Base-by-base conservation (phyloP, 257 asterid genomes). In the Solanum appendiculatum region DNA sequence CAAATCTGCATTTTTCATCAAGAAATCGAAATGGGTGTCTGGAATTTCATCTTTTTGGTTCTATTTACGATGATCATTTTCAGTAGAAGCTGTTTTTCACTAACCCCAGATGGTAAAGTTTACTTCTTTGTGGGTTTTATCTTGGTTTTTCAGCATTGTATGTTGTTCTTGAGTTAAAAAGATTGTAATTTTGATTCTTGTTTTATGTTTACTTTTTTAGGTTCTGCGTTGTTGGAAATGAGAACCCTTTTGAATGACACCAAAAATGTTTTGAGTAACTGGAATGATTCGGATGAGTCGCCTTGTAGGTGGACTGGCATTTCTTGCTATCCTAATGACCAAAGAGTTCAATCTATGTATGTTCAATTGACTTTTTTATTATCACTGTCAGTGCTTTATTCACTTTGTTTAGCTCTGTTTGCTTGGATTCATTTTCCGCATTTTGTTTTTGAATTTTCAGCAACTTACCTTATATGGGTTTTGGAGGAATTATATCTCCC, bases 301-400 rank as follows among this genome's bases (percentile, higher is more conserved):
- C 99, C 99, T 7, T 97, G 99, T 88, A 15, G 86, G 13, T 97
- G 99, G 99, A 95, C 96, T 89, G 99, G 99, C 58, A 91, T 97
- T 84, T 90, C 98, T 89, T 97, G 98, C 88, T 91, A 89, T 90
- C 94, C 91, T 54, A 88, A 90, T 85, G 99, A 97, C 82, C 96
- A 93, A 87, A 93, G 95, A 90, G 99, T 96, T 14, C 56, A 93
- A 44, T 93, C 98, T 86, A 93, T 97, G 99, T 97, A 92, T 88
- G 95, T 21, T 15, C 13, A 31, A 33, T 9, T 4, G 77, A 27
- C 86, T 70, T 39, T 42, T 9, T n/a, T 85, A 46, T 82, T 44
- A 58, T 54, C 34, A 37, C 13, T 72, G 64, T 54, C 86, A n/a
- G 25, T 34, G 88, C 39, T 58, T 46, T 87, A 54, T 63, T 83